Base-by-base conservation (phyloP, 371 early-diverging fungal genomes). In the Circinella umbellata region DNA sequence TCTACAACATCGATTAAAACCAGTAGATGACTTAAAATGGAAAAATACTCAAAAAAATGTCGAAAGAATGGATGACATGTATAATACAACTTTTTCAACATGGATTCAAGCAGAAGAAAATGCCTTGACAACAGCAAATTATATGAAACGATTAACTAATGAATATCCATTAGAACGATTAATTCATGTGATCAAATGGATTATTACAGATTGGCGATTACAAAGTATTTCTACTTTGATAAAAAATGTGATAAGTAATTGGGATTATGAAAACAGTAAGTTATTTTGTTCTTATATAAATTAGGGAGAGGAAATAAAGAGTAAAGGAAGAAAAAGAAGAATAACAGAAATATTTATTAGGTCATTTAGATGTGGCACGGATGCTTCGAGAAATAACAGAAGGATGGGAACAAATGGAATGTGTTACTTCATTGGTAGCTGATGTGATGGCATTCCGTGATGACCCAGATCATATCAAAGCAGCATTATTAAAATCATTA, bases 381-480 rank as follows among this genome's bases (percentile, higher is more conserved):
- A 10, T 57, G 57, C 57, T 57, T 34, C 20, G 34, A 34, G 57
- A 57, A 57, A 27, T 57, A 6, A 57, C 57, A 18, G 57, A 57
- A n/a, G 57, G 57, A 57, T 57, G 57, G 57, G 57, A 57, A 57
- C 57, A 57, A 57, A 57, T 57, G 10, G 57, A 57, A 57, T 57
- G 18, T 57, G 57, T 57, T 34, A 57, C 57, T 13, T 18, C 57
- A 6, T 34, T 57, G 4, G 57, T 57, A 34, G 57, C 57, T 5
- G 57, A 57, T 34, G 35, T 57, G 4, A 57, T 57, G 20, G 57
- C 57, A 9, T 57, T 57, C 14, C 57, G 57, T 57, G 57, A 57
- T n/a, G 57, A 57, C 5, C 57, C 57, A 27, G 35, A 34, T 34
- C 27, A 18, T 57, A 34, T 57, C 34, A 57, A 34, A n/a, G 35